A percentile compares a stretch with the other conserved stretches of the same genome.
phyloP scores from a whole-genome alignment of 345 rosid species.

The Acer yangbiense region DNA sequence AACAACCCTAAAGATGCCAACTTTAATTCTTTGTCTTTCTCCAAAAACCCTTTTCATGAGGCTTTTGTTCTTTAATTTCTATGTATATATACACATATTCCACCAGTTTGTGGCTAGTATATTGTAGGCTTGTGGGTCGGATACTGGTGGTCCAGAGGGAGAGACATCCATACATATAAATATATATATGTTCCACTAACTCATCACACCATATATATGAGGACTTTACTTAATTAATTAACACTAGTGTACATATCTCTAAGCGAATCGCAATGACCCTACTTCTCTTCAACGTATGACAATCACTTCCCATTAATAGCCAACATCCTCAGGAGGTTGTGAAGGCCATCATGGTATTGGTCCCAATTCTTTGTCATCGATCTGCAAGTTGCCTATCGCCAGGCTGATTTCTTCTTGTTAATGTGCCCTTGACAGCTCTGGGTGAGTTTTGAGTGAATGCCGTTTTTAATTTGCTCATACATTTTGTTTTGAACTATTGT shows the following conservation, averaged over 20 bases:
- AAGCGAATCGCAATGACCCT: background rate
- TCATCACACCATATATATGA: background rate
- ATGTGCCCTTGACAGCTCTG: background rate
- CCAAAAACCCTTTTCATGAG: conserved; percentile 3
- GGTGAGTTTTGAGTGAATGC: no score
- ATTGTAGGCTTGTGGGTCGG: background rate
- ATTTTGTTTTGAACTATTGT: no score
- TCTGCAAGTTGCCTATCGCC: background rate
- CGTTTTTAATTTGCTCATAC: no score
- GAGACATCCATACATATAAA: background rate
- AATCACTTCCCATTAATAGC: background rate
- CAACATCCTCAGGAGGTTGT: background rate
- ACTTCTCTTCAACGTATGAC: background rate
- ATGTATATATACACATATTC: background rate
- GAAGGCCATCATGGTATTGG: background rate
- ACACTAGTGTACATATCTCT: background rate
- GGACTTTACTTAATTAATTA: background rate
- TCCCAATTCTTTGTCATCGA: background rate
- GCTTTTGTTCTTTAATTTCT: background rate
- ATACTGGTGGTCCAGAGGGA: conserved; percentile 4
- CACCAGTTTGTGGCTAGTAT: conserved; percentile 4
- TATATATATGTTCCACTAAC: background rate
- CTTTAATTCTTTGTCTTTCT: conserved; percentile 10
- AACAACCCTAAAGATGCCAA: conserved; percentile 8
- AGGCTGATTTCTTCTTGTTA: background rate